A percentile compares a stretch with the other conserved stretches of the same genome.
Conservation (phyloP, 768 basidiomycete genomes). For the Leucosporidium creatinivorum region DNA sequence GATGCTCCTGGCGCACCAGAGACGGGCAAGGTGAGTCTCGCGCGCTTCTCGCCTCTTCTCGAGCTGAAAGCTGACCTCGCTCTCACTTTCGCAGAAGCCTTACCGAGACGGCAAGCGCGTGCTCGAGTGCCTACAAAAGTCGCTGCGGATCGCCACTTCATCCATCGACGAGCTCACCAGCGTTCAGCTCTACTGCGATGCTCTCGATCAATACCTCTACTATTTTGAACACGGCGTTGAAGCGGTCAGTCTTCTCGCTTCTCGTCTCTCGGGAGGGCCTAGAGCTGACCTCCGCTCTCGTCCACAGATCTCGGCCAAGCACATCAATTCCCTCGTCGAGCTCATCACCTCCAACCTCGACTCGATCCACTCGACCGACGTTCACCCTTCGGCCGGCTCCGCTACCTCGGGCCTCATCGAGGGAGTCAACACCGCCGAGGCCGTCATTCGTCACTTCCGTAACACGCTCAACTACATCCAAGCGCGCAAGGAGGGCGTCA, state of each 20-base stretch:
- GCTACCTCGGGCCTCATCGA: constrained; percentile 85
- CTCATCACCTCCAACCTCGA: constrained; percentile 92
- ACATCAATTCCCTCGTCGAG: constrained; percentile 91
- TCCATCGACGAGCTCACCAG: constrained; percentile 96
- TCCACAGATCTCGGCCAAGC: constrained; percentile 79
- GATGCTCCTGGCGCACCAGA: constrained; percentile 43
- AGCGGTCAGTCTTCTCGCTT: constrained; percentile 54
- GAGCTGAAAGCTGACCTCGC: not conserved
- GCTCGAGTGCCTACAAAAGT: constrained; percentile 93
- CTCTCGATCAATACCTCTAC: constrained; percentile 90
- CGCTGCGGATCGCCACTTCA: constrained; percentile 88
- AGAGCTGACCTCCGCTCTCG: not conserved
- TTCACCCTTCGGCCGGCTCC: constrained; percentile 64
- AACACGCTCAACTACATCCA: constrained; percentile 61
- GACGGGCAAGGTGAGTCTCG: constrained; percentile 47
- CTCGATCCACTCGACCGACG: constrained; percentile 74
- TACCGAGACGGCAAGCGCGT: constrained; percentile 88
- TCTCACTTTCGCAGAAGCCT: constrained; percentile 38
- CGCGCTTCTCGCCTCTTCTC: not conserved
- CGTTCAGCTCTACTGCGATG: constrained; percentile 90
- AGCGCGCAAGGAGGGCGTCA: constrained; percentile 23
- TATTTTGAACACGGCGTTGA: constrained; percentile 90
- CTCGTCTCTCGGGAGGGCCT: too few relatives aligned
- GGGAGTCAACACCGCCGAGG: constrained; percentile 83
- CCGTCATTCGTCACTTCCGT: constrained; percentile 87